Base-by-base conservation (phyloP, 345 rosid genomes). In the Noccaea caerulescens region DNA sequence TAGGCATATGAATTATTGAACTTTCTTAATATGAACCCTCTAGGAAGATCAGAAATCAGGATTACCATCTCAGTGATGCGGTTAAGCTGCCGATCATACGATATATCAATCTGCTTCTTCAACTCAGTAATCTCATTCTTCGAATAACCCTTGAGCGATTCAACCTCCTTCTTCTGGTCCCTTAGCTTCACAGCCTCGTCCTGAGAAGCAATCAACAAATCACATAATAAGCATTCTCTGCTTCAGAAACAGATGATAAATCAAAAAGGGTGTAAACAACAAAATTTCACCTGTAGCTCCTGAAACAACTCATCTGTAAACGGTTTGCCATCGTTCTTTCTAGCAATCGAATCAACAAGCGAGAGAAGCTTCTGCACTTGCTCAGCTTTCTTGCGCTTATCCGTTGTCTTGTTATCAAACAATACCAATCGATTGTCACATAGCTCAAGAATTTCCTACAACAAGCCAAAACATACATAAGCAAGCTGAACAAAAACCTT, bases 371-470 rank as follows among this genome's bases (percentile, higher is more conserved):
- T 69, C 46, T 79, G 68, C 58, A 89, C 85, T 74, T 93, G 97
- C 44, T 74, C 72, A 64, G 51, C 77, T 75, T 76, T 85, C 84
- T 83, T 87, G 1, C 27, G 8, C 67, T 78, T 84, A 69, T 93
- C 80, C 50, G 66, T 76, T 27, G 92, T 89, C 83, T 89, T 93
- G 87, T 93, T 93, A 72, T 93, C 85, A 72, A 93, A 93, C 74
- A 87, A 84, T 36, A 89, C 87, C 51, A 18, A 12, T 1, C 97
- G 62, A 56, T 91, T 85, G 68, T 77, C 72, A 77, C 98, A 89
- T n/a, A 80, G 68, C 3, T 37, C 59, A 13, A 89, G 84, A 70
- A 93, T 79, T 20, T 89, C 96, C 98, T 93, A 69, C 60, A 75
- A 20, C 23, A 68, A 72, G 7, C 42, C 30, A 27, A 27, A 34